Evolutionary conservation across 2,329 filamentous ascomycete species (phyloP).

Genomic region (Ceratocystis papillata): DNA sequence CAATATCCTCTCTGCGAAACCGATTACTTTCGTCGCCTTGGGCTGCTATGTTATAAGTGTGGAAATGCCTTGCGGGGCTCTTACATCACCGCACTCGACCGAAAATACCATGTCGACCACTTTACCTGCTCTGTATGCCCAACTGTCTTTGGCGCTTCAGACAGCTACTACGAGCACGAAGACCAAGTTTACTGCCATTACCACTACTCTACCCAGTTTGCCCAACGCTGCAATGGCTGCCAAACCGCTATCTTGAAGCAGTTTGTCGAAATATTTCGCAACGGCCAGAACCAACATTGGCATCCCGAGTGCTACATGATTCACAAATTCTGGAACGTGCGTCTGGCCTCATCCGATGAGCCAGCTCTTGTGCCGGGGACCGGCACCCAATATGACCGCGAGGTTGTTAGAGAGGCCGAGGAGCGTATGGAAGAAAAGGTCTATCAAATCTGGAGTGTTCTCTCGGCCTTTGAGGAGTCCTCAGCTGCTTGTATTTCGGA

Average conservation of each 20-base stretch:
- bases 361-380: constrained; percentile 18
- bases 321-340: constrained; percentile 99
- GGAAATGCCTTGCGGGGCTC: constrained; percentile 87
- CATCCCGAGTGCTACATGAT: constrained; percentile 99
- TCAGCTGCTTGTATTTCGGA: constrained; percentile 97
- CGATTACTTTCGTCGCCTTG: constrained; percentile 89
- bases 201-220: constrained; percentile 96
- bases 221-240: constrained; percentile 90
- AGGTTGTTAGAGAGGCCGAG: constrained; percentile 70
- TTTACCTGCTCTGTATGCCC: constrained; percentile 96
- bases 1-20: constrained; percentile 97
- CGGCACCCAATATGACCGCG: constrained; percentile 42
- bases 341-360: constrained; percentile 39
- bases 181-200: constrained; percentile 96
- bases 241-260: constrained; percentile 96
- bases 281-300: constrained; percentile 98
- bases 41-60: constrained; percentile 83
- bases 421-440: constrained; percentile 97
- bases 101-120: constrained; percentile 98
- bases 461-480: constrained; percentile 94
- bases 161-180: constrained; percentile 98
- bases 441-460: constrained; percentile 93
- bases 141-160: constrained; percentile 94
- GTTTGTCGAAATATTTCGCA: constrained; percentile 97
- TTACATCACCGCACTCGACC: constrained; percentile 94